Evolutionary conservation across 78 protist species (phyloP).

Genomic region (Dictyostelium intermedium): DNA sequence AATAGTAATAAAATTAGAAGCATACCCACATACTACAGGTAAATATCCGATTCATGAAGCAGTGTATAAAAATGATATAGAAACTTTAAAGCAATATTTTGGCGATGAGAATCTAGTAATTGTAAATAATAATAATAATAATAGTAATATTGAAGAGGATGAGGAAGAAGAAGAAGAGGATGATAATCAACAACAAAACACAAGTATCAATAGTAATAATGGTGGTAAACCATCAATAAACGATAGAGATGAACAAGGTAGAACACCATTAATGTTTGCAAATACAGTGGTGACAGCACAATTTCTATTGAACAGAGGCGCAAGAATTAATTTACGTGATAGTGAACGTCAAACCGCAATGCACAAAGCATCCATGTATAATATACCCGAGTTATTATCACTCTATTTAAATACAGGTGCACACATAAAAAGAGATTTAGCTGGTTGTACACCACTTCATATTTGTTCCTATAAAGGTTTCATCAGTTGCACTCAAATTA

Average conservation of each 20-base stretch:
- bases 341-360: conserved; percentile 70
- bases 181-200: background rate
- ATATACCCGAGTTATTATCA: conserved; percentile 10
- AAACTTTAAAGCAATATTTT: background rate
- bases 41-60: conserved; percentile 63
- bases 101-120: conserved; percentile 20
- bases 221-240: conserved; percentile 41
- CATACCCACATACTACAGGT: conserved; percentile 32
- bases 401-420: conserved; percentile 43
- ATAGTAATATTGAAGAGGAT: background rate
- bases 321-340: conserved; percentile 59
- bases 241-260: conserved; percentile 43
- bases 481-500: conserved; percentile 4
- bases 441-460: conserved; percentile 72
- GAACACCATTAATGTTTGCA: conserved; percentile 71
- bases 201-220: background rate
- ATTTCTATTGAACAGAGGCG: conserved; percentile 23
- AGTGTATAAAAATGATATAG: conserved; percentile 52
- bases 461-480: conserved; percentile 23
- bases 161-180: conserved; percentile 57
- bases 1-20: conserved; percentile 19
- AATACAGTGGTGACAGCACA: background rate
- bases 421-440: conserved; percentile 50
- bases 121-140: background rate
- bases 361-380: conserved; percentile 25